Conservation (phyloP, 192 early-diverging fungal genomes). For the Entomortierella parvispora region DNA sequence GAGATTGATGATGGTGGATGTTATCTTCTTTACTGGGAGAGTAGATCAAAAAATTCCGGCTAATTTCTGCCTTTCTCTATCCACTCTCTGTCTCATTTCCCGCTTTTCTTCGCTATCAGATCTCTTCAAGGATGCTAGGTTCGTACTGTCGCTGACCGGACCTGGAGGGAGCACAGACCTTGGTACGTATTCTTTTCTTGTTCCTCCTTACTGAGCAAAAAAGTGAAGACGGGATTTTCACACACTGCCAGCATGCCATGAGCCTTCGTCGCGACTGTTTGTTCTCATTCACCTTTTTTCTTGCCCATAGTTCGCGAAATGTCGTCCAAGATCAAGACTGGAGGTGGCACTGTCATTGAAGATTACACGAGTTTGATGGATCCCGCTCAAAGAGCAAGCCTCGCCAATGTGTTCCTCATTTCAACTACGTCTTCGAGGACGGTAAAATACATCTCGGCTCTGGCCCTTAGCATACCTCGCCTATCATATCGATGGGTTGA, state of each 20-base stretch:
- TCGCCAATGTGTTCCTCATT: conserved; percentile 17
- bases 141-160: conserved; percentile 18
- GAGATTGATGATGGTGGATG: too few species aligned
- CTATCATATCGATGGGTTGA: conserved; percentile 34
- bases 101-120: conserved; percentile 4
- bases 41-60: too few species aligned
- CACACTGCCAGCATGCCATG: too few species aligned
- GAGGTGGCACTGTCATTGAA: conserved; percentile 9
- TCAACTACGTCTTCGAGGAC: conserved; percentile 1
- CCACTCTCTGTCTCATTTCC: not conserved
- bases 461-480: conserved; percentile 30
- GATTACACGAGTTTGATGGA: conserved; percentile 10
- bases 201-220: too few species aligned
- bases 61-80: not conserved
- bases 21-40: too few species aligned
- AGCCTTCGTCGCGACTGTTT: too few species aligned
- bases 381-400: too few species aligned
- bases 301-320: not conserved
- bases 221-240: too few species aligned
- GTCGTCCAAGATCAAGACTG: conserved; percentile 3
- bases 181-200: not conserved
- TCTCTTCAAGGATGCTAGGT: conserved; percentile 21
- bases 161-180: not conserved
- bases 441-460: conserved; percentile 21
- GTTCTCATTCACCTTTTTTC: too few species aligned